These are phyloP conservation scores for Puccinia novopanici DNA, from an alignment of 1,284 basidiomycete genomes.

Conservation along the genomic window DNA sequence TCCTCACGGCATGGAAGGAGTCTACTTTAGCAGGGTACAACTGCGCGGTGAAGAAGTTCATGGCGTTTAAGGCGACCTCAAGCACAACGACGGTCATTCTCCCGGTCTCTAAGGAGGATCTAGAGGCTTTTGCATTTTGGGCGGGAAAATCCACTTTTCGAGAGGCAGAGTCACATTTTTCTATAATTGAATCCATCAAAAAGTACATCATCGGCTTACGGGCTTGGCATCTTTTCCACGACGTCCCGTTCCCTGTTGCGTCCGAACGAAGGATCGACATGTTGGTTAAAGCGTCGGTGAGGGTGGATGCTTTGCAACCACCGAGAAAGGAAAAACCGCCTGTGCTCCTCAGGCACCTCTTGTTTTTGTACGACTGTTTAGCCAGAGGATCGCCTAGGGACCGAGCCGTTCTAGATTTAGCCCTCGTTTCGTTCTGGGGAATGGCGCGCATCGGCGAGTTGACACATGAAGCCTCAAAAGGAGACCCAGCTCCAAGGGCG, in stretches of 20 bases:
- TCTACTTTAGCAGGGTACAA: too few relatives aligned
- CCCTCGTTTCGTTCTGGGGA: conserved; percentile 7
- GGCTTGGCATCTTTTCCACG: neutral
- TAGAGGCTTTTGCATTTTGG: neutral
- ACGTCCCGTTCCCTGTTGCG: neutral
- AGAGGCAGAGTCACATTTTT: neutral
- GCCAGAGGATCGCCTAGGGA: neutral
- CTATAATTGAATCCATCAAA: neutral
- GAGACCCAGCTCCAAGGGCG: too few relatives aligned
- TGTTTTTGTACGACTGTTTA: neutral
- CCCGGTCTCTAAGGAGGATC: neutral
- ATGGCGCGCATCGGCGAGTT: neutral
- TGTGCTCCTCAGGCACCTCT: neutral
- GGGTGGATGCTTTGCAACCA: neutral
- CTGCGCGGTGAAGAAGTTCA: too few relatives aligned
- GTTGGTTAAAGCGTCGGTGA: neutral
- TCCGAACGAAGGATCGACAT: neutral
- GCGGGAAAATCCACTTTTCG: neutral
- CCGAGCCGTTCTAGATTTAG: neutral
- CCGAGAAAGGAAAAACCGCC: neutral
- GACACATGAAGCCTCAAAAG: neutral
- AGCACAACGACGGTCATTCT: too few relatives aligned
- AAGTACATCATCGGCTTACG: neutral
- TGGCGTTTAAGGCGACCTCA: neutral
- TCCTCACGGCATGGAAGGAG: too few relatives aligned